Evolutionary conservation across 371 early-diverging fungal genomes (phyloP).

Genomic region (Circinella minor): DNA sequence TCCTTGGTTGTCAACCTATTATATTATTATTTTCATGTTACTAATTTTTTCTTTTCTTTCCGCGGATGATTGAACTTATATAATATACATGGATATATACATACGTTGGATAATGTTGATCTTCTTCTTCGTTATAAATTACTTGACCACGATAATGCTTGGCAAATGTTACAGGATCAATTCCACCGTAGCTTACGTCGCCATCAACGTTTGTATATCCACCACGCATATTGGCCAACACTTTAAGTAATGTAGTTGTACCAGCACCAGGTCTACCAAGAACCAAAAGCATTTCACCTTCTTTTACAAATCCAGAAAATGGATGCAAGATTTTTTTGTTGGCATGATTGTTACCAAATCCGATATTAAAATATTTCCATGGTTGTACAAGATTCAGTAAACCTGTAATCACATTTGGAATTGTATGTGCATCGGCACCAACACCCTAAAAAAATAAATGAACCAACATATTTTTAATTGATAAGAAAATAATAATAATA

Average conservation of each 20-base stretch:
- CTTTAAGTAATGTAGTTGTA: conserved; percentile 66
- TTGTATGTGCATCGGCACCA: conserved; percentile 41
- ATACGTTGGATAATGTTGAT: conserved; percentile 47
- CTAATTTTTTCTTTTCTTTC: background rate
- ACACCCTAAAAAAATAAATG: conserved; percentile 22
- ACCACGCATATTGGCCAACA: conserved; percentile 63
- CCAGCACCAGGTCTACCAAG: conserved; percentile 75
- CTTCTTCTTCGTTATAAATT: conserved; percentile 55
- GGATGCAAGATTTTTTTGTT: conserved; percentile 47
- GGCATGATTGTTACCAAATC: conserved; percentile 2
- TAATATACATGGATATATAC: background rate
- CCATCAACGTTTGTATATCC: conserved; percentile 55
- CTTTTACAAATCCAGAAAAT: conserved; percentile 59
- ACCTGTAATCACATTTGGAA: conserved; percentile 29
- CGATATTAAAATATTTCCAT: conserved; percentile 25
- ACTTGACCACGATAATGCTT: conserved; percentile 46
- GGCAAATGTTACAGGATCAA: conserved; percentile 37
- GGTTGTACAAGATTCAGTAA: conserved; percentile 13
- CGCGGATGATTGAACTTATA: too few relatives aligned
- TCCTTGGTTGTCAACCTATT: conserved; percentile 42
- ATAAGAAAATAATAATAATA: background rate
- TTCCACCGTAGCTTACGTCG: conserved; percentile 42
- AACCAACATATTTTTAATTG: too few relatives aligned
- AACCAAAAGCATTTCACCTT: conserved; percentile 74
- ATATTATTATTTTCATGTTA: background rate